Conservation (phyloP, 179 eudicot genomes). For the Spergularia azorica region DNA sequence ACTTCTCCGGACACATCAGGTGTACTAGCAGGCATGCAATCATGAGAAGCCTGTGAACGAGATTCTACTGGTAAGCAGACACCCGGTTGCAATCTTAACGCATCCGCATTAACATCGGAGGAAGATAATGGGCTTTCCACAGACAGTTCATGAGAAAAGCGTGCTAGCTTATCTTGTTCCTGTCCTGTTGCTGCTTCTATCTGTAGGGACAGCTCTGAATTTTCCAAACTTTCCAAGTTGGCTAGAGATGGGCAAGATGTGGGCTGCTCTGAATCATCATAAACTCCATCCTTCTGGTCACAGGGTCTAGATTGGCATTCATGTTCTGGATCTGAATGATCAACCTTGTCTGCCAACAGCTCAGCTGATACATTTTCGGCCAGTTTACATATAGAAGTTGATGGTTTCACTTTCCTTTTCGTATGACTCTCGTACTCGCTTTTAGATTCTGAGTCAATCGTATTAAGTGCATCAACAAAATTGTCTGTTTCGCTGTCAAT, state of each 20-base stretch:
- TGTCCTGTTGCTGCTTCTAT: conserved; percentile 13
- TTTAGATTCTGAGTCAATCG: conserved; percentile 85
- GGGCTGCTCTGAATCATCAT: conserved; percentile 18
- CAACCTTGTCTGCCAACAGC: conserved; percentile 18
- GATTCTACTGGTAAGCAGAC: conserved; percentile 26
- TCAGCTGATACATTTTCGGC: conserved; percentile 27
- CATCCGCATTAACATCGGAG: conserved; percentile 18
- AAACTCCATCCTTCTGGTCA: conserved; percentile 1
- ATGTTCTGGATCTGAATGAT: conserved; percentile 28
- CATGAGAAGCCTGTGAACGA: conserved; percentile 26
- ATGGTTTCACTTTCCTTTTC: conserved; percentile 36
- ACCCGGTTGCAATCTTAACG: conserved; percentile 29
- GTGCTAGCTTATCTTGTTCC: conserved; percentile 12
- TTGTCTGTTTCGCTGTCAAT: conserved; percentile 80
- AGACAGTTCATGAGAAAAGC: conserved; percentile 31
- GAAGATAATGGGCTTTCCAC: conserved; percentile 24
- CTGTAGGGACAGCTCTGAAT: conserved; percentile 16
- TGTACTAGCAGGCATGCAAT: background rate
- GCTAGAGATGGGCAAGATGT: conserved; percentile 17
- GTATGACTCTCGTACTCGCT: conserved; percentile 62
- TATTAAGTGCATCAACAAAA: conserved; percentile 85
- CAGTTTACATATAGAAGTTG: conserved; percentile 24
- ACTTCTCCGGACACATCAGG: conserved; percentile 21
- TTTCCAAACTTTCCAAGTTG: conserved; percentile 17
- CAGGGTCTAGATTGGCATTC: conserved; percentile 14